Evolutionary conservation across 2,329 filamentous ascomycete species (phyloP).

Genomic region (Stagonosporopsis cucurbitacearum): DNA sequence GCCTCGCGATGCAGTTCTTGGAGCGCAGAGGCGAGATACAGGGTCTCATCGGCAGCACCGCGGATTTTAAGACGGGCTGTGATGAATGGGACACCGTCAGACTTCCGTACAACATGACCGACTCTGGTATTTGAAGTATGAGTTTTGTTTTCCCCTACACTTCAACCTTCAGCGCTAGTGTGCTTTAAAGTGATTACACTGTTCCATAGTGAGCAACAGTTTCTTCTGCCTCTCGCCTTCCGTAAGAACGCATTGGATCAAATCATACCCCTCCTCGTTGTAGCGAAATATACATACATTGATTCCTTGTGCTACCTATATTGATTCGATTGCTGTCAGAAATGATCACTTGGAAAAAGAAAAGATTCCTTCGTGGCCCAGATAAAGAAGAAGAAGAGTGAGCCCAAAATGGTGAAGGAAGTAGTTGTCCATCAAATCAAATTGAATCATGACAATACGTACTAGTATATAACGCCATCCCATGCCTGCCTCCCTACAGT

Average conservation of each 20-base stretch:
- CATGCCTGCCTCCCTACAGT: neutral
- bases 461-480: constrained; percentile 3
- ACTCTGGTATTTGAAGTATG: constrained; percentile 36
- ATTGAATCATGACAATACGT: too few species aligned
- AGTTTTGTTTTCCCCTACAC: neutral
- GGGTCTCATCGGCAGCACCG: constrained; percentile 27
- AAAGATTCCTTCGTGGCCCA: too few species aligned
- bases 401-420: neutral
- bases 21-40: constrained; percentile 47
- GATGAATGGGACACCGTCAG: constrained; percentile 40
- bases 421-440: neutral
- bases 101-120: constrained; percentile 42
- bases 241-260: neutral
- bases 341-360: too few species aligned
- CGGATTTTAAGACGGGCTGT: constrained; percentile 37
- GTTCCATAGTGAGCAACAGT: neutral
- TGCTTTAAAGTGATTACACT: neutral
- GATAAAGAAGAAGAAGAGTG: neutral
- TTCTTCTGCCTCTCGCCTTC: neutral
- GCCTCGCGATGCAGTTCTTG: constrained; percentile 61
- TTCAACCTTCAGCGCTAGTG: neutral
- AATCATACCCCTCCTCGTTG: neutral
- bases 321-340: too few species aligned
- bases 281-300: neutral
- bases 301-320: neutral